Evolutionary conservation across 2,329 filamentous ascomycete genomes (phyloP).

Genomic region (Pseudogymnoascus sp.): DNA sequence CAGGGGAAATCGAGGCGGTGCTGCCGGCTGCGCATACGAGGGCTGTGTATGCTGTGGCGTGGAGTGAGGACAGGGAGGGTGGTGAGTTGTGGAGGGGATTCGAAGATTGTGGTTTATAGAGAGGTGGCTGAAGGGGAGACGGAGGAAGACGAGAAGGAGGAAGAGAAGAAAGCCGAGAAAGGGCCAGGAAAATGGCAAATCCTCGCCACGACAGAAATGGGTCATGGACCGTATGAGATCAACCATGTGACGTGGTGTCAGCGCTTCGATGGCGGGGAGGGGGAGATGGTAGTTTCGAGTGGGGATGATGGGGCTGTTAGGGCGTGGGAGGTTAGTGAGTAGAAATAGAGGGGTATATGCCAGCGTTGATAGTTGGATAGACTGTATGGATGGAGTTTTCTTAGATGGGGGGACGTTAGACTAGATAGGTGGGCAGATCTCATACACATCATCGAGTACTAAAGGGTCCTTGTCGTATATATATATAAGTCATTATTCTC

Average conservation of each 20-base stretch:
- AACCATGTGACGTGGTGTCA: conserved; percentile 88
- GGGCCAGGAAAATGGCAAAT: conserved; percentile 57
- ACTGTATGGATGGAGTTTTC: not conserved
- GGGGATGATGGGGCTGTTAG: conserved; percentile 87
- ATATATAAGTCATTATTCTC: not conserved
- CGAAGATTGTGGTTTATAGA: conserved; percentile 69
- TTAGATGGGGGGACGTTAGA: not conserved
- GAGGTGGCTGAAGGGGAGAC: conserved; percentile 44
- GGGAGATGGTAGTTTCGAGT: conserved; percentile 79
- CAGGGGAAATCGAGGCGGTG: conserved; percentile 72
- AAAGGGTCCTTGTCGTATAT: not conserved
- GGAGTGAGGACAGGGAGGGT: conserved; percentile 75
- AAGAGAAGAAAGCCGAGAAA: conserved; percentile 18
- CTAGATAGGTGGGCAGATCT: no score
- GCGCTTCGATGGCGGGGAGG: conserved; percentile 60
- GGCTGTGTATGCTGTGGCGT: conserved; percentile 76
- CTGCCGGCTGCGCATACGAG: conserved; percentile 70
- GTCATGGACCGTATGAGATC: conserved; percentile 87
- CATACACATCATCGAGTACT: no score
- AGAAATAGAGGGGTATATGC: not conserved
- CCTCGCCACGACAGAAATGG: conserved; percentile 60
- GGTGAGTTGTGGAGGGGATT: conserved; percentile 86
- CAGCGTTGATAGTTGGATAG: not conserved
- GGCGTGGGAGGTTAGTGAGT: conserved; percentile 60
- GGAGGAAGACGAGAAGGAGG: conserved; percentile 24